Conservation (phyloP, 2,329 filamentous ascomycete genomes). For the Falciphora oryzae region DNA sequence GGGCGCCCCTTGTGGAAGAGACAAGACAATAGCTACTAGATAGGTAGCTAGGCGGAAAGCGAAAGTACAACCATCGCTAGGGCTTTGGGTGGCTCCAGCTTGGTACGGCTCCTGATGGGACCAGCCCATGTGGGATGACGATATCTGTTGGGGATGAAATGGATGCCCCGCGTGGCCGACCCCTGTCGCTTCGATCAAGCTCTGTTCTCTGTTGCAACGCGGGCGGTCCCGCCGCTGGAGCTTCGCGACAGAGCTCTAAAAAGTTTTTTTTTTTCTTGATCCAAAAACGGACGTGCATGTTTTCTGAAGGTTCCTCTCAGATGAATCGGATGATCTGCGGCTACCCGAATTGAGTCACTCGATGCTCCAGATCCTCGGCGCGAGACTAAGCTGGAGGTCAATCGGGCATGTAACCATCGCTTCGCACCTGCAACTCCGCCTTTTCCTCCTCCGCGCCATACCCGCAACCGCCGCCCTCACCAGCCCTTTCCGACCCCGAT, state of each 20-base stretch:
- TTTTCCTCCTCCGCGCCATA: not conserved
- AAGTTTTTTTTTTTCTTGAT: constrained; percentile 1
- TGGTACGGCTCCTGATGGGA: too few relatives aligned
- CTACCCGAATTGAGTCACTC: not conserved
- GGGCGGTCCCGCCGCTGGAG: not conserved
- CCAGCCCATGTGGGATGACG: too few relatives aligned
- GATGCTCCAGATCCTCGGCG: not conserved
- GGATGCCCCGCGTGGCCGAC: constrained; percentile 4
- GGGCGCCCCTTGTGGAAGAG: too few relatives aligned
- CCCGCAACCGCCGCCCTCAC: not conserved
- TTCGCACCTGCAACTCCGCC: not conserved
- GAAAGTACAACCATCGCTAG: too few relatives aligned
- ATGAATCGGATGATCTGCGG: too few relatives aligned
- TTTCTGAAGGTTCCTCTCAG: too few relatives aligned
- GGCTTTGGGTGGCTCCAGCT: too few relatives aligned
- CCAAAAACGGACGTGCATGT: too few relatives aligned
- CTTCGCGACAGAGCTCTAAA: constrained; percentile 2
- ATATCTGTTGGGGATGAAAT: too few relatives aligned
- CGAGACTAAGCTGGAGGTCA: not conserved
- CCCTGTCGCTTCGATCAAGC: not conserved
- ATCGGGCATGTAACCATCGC: constrained; percentile 4
- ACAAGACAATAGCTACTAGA: too few relatives aligned
- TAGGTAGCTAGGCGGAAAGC: too few relatives aligned
- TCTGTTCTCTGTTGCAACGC: not conserved
- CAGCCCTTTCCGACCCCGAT: not conserved